Evolutionary conservation across 2,329 filamentous ascomycete genomes (phyloP).

Genomic region (Alternaria triticina): DNA sequence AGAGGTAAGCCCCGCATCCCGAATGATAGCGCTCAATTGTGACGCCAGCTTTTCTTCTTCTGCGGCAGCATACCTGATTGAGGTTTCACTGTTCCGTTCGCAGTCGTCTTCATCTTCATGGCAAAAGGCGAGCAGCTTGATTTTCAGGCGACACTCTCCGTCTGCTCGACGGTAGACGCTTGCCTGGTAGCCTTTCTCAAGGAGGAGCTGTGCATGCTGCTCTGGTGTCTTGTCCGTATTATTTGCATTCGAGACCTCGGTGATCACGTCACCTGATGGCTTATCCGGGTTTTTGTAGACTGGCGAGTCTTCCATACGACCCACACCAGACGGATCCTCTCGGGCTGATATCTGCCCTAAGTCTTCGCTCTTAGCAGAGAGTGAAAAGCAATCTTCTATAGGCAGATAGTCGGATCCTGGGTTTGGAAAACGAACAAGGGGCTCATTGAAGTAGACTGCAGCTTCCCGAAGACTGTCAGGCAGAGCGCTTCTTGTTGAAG

Average conservation of each 20-base stretch:
- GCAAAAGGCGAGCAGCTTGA: not conserved
- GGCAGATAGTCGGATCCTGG: not conserved
- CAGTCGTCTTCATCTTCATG: not conserved
- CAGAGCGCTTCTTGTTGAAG: slow-evolving; percentile 33
- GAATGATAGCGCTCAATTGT: not conserved
- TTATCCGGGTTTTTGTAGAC: not conserved
- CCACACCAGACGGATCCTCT: not conserved
- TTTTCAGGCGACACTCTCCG: not conserved
- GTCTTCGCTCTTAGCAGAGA: not conserved
- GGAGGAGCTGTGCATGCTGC: not conserved
- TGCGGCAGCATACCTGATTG: not conserved
- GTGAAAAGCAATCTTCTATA: not conserved
- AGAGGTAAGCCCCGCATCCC: not conserved
- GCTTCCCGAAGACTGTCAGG: slow-evolving; percentile 15
- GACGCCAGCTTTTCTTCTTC: slow-evolving; percentile 1
- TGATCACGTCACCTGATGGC: not conserved
- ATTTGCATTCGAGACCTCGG: not conserved
- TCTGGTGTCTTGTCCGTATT: not conserved
- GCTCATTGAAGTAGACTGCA: not conserved
- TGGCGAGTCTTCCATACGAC: not conserved
- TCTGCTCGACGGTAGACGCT: slow-evolving; percentile 1
- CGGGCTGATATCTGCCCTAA: not conserved
- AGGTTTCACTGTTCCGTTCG: not conserved
- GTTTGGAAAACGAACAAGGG: not conserved
- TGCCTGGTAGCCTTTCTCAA: not conserved